Evolutionary conservation across 2,329 filamentous ascomycete species (phyloP), one percentile per base, ranked within the genome.

Genomic region (Ceratocystis colombiana): DNA sequence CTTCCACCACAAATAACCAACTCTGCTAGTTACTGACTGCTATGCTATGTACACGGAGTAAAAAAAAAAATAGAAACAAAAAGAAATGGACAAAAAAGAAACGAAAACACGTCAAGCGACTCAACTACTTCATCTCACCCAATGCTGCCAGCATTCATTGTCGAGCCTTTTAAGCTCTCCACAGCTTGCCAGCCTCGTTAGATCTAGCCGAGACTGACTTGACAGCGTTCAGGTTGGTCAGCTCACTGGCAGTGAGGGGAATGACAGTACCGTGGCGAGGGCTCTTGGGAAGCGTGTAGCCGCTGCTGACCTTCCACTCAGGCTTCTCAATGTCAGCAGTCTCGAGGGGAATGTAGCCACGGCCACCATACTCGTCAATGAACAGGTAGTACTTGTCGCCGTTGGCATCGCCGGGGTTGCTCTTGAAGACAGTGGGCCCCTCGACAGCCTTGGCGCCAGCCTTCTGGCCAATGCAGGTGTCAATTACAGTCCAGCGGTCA

Each of bases 371-470:
- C 69, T 83, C 81, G 59, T 83, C 80, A 0, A 82, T 79, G 59
- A 83, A 82, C 0, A 83, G 77, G 69, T 82, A 83, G 69, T 76
- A 83, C 71, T 81, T 82, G 17, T 81, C 75, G 7, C 80, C 80
- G 64, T 81, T 74, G 2, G 76, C 75, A 68, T 83, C 81, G 0
- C 72, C 73, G 0, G 77, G 71, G 68, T 83, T 83, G 0, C 79
- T 73, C 68, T 78, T 79, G 74, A 83, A 83, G 0, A 77, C 72
- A 0, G 80, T 81, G 0, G 81, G 81, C 0, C 81, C 81, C 67
- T 83, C 81, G 0, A 82, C 79, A 0, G 75, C 75, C 8, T 72
- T 71, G 0, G 78, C 78, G 0, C 81, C 81, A 0, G 80, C 80
- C 2, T 80, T 75, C 6, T 71, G 72, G 1, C 80, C 81, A 66